Evolutionary conservation across 257 asterid genomes (phyloP).

Genomic region (Striga asiatica): DNA sequence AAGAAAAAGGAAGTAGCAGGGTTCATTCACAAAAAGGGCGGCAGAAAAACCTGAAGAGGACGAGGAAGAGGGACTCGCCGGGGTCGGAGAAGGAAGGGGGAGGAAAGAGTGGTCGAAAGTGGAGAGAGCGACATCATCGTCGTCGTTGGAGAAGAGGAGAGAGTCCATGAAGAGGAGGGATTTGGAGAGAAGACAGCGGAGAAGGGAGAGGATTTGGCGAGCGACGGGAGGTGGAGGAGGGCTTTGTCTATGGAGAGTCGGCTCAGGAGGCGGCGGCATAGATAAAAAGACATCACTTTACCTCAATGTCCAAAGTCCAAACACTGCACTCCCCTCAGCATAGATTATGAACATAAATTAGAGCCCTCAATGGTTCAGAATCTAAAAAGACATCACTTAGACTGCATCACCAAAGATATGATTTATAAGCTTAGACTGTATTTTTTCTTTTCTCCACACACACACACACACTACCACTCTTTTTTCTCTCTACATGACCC

Average conservation of each 20-base stretch:
- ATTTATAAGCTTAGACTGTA: too few species aligned
- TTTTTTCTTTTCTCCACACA: too few species aligned
- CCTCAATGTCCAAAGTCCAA: too few species aligned
- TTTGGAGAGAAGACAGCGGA: constrained; percentile 23
- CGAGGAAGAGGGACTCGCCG: constrained; percentile 38
- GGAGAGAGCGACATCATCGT: constrained; percentile 16
- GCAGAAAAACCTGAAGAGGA: constrained; percentile 29
- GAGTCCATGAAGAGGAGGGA: constrained; percentile 39
- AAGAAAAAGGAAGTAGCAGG: neutral
- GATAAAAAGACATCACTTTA: too few species aligned
- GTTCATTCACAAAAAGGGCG: too few species aligned
- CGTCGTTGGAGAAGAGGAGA: constrained; percentile 16
- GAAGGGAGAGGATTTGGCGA: constrained; percentile 22
- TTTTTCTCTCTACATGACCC: too few species aligned
- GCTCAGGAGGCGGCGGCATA: constrained; percentile 25
- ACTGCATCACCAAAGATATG: too few species aligned
- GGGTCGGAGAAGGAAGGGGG: constrained; percentile 26
- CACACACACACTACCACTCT: too few species aligned
- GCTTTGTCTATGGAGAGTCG: constrained; percentile 19
- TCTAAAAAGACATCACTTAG: too few species aligned
- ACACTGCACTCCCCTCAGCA: too few species aligned
- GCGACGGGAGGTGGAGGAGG: constrained; percentile 17
- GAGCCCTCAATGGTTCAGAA: too few species aligned
- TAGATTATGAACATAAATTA: too few species aligned
- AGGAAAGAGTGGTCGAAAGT: constrained; percentile 17